These are phyloP conservation scores for Colletotrichum navitas DNA, from an alignment of 2,329 filamentous ascomycete species.

Conservation along the genomic window DNA sequence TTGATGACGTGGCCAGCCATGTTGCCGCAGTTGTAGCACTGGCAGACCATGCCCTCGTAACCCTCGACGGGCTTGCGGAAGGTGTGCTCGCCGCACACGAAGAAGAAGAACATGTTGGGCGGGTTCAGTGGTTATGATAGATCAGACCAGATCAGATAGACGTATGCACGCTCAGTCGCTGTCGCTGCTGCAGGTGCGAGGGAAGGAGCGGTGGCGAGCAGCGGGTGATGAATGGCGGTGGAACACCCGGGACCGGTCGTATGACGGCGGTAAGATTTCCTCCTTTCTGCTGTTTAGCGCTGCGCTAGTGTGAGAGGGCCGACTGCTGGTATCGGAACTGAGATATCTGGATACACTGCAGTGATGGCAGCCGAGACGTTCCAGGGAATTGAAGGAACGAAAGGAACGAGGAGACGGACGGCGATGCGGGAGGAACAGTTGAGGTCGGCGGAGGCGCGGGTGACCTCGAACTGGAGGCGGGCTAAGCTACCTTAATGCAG, in stretches of 20 bases:
- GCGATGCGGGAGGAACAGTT: constrained; percentile 20
- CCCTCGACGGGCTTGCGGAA: constrained; percentile 71
- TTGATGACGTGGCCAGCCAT: constrained; percentile 72
- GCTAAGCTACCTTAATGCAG: constrained; percentile 6
- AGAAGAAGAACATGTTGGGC: constrained; percentile 69
- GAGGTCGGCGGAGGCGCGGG: constrained; percentile 16
- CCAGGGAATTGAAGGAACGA: constrained; percentile 13
- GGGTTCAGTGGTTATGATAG: constrained; percentile 12
- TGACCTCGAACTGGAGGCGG: not conserved
- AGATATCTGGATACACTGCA: not conserved
- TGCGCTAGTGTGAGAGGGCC: not conserved
- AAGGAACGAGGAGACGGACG: not conserved
- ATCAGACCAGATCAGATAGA: not conserved
- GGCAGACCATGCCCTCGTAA: constrained; percentile 72
- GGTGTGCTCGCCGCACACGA: constrained; percentile 72
- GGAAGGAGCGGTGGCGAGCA: not conserved
- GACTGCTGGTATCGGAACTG: not conserved
- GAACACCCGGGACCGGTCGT: not conserved
- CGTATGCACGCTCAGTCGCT: constrained; percentile 14
- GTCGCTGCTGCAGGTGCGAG: not conserved
- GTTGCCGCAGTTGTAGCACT: constrained; percentile 77
- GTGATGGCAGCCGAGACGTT: not conserved
- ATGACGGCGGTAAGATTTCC: constrained; percentile 2
- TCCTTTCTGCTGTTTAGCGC: not conserved
- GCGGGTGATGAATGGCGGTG: not conserved